A percentile compares a stretch with the other conserved stretches of the same genome.
phyloP scores from a whole-genome alignment of 2,329 filamentous ascomycete species.

The Blastomyces silverae region DNA sequence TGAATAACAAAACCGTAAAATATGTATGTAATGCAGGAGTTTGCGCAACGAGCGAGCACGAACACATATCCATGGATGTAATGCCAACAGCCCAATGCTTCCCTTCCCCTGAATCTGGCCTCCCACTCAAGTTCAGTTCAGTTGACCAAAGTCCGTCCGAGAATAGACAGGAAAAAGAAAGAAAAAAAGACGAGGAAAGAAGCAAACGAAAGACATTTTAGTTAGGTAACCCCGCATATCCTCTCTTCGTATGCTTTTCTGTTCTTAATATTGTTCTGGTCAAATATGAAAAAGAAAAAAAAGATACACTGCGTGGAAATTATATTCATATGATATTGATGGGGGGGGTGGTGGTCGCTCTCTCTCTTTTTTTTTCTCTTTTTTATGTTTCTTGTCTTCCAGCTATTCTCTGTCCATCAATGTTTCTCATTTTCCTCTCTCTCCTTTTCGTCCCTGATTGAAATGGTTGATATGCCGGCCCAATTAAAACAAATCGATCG shows the following conservation, averaged over 20 bases:
- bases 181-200: too few species aligned
- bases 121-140: too few species aligned
- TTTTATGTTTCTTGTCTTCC: not conserved
- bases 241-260: not conserved
- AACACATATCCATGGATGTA: too few species aligned
- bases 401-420: not conserved
- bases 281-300: not conserved
- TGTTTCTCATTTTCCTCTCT: not conserved
- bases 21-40: too few species aligned
- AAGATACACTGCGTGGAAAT: not conserved
- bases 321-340: not conserved
- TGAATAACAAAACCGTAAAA: too few species aligned
- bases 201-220: too few species aligned
- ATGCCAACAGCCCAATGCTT: too few species aligned
- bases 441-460: not conserved
- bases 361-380: not conserved
- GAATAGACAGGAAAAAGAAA: too few species aligned
- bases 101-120: too few species aligned
- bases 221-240: not conserved
- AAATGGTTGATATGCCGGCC: not conserved
- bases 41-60: too few species aligned
- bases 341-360: not conserved
- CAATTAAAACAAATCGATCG: not conserved
- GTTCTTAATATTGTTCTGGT: not conserved
- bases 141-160: too few species aligned